Base-by-base conservation (phyloP, 306 rosid species). In the Cicer pinnatifidum region DNA sequence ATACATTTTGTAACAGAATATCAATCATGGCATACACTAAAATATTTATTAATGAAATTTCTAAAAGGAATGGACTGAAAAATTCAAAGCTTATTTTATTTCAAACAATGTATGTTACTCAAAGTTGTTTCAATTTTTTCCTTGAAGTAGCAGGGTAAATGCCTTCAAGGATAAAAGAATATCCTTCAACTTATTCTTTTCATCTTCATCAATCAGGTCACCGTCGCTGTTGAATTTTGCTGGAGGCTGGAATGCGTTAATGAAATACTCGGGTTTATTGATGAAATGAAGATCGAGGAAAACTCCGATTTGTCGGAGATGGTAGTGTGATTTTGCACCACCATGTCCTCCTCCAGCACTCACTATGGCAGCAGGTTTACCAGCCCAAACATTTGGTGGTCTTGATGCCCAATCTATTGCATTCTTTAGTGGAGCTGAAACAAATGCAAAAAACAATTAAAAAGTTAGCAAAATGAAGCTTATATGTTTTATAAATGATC, bases 241-340 rank as follows among this genome's bases (percentile, higher is more conserved):
- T 0, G 97, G 97, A 57, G 92, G 90, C 67, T 89, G 84, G 60
- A 85, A 82, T 3, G 84, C 98, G 0, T 85, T 78, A 64, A 91
- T 58, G 82, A 83, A 86, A 66, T 86, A 86, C 84, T 93, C 97
- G 1, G 98, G 98, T 68, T 91, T 93, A 76, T 93, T 91, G 53
- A 93, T 91, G 90, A 91, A 93, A 85, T 91, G 98, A 63, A 93
- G 88, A 71, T 93, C 97, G 16, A 93, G 65, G 50, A 63, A 93
- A 9, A 93, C 90, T 8, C 98, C 98, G 3, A 84, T 82, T 61
- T 91, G 98, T 17, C 98, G 97, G 67, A 93, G 96, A 84, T 91
- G 98, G 60, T 85, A 88, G 8, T 93, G 98, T 12, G 92, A 58
- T 61, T 87, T 81, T 9, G 85, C 92, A 0, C 96, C 98, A 5